Conservation (phyloP, 2,329 filamentous ascomycete genomes). For the Dactylellina drechsleri region DNA sequence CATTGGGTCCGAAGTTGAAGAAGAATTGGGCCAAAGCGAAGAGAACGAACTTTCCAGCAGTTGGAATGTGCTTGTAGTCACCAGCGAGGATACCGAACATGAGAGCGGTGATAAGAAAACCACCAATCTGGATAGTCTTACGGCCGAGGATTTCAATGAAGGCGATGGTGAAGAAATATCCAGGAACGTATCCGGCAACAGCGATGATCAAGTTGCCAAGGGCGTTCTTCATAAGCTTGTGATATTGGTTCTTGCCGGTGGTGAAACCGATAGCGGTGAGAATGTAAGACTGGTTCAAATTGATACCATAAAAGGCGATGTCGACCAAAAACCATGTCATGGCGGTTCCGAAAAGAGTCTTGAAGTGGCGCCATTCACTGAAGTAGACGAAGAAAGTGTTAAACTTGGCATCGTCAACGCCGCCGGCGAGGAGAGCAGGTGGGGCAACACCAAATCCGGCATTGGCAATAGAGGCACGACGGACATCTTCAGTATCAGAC, state of each 20-base stretch:
- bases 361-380: constrained; percentile 60
- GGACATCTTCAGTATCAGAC: constrained; percentile 63
- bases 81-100: constrained; percentile 44
- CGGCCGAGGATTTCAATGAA: constrained; percentile 63
- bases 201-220: constrained; percentile 61
- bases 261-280: constrained; percentile 60
- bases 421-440: constrained; percentile 50
- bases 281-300: constrained; percentile 61
- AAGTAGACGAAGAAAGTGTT: constrained; percentile 60
- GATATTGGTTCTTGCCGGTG: constrained; percentile 59
- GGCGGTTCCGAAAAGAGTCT: constrained; percentile 60
- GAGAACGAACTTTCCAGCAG: constrained; percentile 47
- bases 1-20: constrained; percentile 59
- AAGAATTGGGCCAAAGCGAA: constrained; percentile 56
- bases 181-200: constrained; percentile 59
- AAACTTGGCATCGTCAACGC: constrained; percentile 47
- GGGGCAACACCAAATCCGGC: constrained; percentile 38
- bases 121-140: constrained; percentile 76
- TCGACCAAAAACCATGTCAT: constrained; percentile 56
- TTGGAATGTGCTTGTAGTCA: constrained; percentile 39
- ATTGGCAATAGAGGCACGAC: constrained; percentile 27
- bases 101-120: constrained; percentile 16
- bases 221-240: constrained; percentile 60
- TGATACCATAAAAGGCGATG: constrained; percentile 58
- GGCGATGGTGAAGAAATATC: constrained; percentile 59